These are phyloP conservation scores for Teunomyces panamensis DNA, from an alignment of 805 yeast species.

Conservation along the genomic window DNA sequence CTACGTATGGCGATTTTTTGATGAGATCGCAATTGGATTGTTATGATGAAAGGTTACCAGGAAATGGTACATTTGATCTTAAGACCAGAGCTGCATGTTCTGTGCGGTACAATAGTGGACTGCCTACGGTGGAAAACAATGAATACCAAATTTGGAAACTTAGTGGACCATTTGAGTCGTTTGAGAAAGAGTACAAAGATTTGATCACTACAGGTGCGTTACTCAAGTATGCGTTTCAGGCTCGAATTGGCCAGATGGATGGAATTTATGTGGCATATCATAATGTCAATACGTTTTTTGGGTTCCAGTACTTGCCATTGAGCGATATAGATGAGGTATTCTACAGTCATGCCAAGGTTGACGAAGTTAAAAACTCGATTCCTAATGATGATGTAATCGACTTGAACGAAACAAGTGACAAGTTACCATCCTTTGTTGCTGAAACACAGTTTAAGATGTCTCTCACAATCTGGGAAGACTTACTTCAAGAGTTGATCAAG, in stretches of 20 bases:
- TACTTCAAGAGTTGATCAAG: conserved; percentile 24
- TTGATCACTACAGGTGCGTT: conserved; percentile 67
- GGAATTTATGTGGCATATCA: conserved; percentile 93
- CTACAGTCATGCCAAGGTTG: conserved; percentile 18
- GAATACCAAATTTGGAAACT: conserved; percentile 65
- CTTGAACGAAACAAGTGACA: conserved; percentile 16
- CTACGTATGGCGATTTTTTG: conserved; percentile 62
- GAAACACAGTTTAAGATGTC: conserved; percentile 59
- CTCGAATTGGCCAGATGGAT: conserved; percentile 94
- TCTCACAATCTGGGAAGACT: conserved; percentile 22
- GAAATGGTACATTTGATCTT: conserved; percentile 87
- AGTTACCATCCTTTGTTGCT: conserved; percentile 51
- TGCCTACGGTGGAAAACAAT: conserved; percentile 52
- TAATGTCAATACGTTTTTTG: conserved; percentile 75
- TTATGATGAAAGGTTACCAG: conserved; percentile 71
- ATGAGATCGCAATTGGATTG: conserved; percentile 93
- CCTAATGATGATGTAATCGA: conserved; percentile 4
- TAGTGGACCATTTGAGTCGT: conserved; percentile 72
- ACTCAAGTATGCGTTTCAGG: conserved; percentile 85
- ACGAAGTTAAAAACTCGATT: conserved; percentile 7
- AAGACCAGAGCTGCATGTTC: conserved; percentile 91
- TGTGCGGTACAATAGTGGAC: conserved; percentile 71
- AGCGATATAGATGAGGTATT: conserved; percentile 58
- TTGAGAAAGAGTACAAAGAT: conserved; percentile 75
- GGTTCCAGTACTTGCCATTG: conserved; percentile 84